phyloP scores from a whole-genome alignment of 768 basidiomycete species.

The Lentinula boryana region DNA sequence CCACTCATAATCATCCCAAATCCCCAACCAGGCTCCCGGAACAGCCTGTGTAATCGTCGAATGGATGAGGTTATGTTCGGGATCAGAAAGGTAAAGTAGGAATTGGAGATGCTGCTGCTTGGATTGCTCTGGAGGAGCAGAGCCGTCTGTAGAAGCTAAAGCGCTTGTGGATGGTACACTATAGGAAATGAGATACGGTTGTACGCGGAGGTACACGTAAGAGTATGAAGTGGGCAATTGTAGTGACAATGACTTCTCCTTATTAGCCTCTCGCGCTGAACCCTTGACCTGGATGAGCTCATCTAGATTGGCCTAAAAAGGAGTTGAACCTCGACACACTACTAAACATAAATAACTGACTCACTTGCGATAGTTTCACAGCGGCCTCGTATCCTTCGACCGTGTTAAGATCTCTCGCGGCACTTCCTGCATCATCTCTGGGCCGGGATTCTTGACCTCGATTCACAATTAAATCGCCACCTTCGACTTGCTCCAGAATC shows the following conservation, averaged over 20 bases:
- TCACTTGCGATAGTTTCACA: slow-evolving; percentile 77
- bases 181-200: slow-evolving; percentile 69
- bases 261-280: slow-evolving; percentile 21
- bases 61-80: slow-evolving; percentile 68
- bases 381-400: slow-evolving; percentile 85
- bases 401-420: slow-evolving; percentile 65
- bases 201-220: slow-evolving; percentile 88
- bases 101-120: slow-evolving; percentile 56
- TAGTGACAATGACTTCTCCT: slow-evolving; percentile 23
- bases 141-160: slow-evolving; percentile 18
- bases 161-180: slow-evolving; percentile 29
- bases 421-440: slow-evolving; percentile 42
- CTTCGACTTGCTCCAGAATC: slow-evolving; percentile 94
- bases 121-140: slow-evolving; percentile 29
- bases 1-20: slow-evolving; percentile 94
- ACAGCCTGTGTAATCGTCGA: slow-evolving; percentile 80
- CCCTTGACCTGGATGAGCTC: slow-evolving; percentile 64
- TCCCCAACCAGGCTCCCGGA: slow-evolving; percentile 78
- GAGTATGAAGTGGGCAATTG: slow-evolving; percentile 72
- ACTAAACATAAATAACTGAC: slow-evolving; percentile 7
- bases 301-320: slow-evolving; percentile 64
- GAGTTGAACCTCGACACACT: neutral
- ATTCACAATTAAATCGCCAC: slow-evolving; percentile 87
- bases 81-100: slow-evolving; percentile 69
- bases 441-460: slow-evolving; percentile 71